A percentile compares a stretch with the other conserved stretches of the same genome.
phyloP scores from a whole-genome alignment of 2,329 filamentous ascomycete species.

The Rhynchosporium agropyri region DNA sequence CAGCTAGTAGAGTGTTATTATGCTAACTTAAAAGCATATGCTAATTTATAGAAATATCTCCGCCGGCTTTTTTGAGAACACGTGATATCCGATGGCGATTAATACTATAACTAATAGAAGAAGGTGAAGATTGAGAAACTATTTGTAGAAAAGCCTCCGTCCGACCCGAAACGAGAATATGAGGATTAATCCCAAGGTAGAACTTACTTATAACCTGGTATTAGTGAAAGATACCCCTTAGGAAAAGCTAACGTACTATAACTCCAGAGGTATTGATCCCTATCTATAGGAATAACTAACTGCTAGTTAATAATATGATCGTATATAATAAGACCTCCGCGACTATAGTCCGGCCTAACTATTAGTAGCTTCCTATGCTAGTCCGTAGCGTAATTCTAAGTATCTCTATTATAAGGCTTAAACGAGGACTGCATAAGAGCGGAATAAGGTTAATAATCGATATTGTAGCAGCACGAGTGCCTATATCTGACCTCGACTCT shows the following conservation, averaged over 20 bases:
- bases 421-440: conserved; percentile 22
- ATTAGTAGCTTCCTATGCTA: conserved; percentile 21
- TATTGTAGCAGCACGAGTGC: conserved; percentile 21
- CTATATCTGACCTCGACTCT: conserved; percentile 20
- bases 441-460: conserved; percentile 27
- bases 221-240: neutral
- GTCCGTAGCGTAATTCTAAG: conserved; percentile 23
- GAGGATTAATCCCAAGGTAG: conserved; percentile 20
- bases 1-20: conserved; percentile 19
- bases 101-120: conserved; percentile 15
- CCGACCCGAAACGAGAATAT: conserved; percentile 18
- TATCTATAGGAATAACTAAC: conserved; percentile 16
- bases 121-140: conserved; percentile 24
- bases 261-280: conserved; percentile 15
- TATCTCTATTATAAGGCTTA: conserved; percentile 20
- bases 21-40: conserved; percentile 18
- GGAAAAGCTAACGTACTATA: conserved; percentile 11
- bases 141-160: conserved; percentile 20
- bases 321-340: conserved; percentile 19
- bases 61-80: conserved; percentile 22
- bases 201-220: conserved; percentile 14
- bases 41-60: conserved; percentile 21
- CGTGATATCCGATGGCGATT: conserved; percentile 17
- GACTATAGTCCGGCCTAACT: conserved; percentile 18
- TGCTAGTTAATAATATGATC: conserved; percentile 15